phyloP scores from a whole-genome alignment of 1,284 basidiomycete genomes.

The Cutaneotrichosporon cavernicola region DNA sequence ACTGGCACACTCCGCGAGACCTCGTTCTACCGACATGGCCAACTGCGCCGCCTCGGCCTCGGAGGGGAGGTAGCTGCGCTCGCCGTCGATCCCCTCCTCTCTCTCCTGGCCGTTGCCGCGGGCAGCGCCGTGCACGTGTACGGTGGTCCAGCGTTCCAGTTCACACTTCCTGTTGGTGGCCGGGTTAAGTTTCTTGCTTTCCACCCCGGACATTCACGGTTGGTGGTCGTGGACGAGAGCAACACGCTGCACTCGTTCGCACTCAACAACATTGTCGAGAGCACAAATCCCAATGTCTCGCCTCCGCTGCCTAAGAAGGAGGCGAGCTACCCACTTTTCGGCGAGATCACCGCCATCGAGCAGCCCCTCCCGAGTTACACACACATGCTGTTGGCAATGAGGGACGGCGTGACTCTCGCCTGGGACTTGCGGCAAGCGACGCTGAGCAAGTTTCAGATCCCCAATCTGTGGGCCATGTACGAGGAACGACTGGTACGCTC shows the following conservation, averaged over 20 bases:
- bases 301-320: slow-evolving; percentile 42
- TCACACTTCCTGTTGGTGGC: slow-evolving; percentile 37
- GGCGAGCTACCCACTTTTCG: slow-evolving; percentile 35
- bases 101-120: slow-evolving; percentile 69
- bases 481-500: slow-evolving; percentile 65
- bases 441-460: slow-evolving; percentile 64
- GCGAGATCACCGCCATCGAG: slow-evolving; percentile 40
- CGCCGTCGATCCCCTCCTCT: slow-evolving; percentile 69
- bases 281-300: slow-evolving; percentile 33
- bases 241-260: slow-evolving; percentile 46
- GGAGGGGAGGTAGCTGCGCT: slow-evolving; percentile 61
- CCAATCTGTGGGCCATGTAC: slow-evolving; percentile 72
- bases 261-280: slow-evolving; percentile 40
- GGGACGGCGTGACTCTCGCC: slow-evolving; percentile 56
- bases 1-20: slow-evolving; percentile 48
- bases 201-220: slow-evolving; percentile 46
- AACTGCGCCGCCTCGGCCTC: slow-evolving; percentile 47
- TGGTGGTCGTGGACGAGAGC: slow-evolving; percentile 46
- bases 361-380: slow-evolving; percentile 45
- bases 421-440: slow-evolving; percentile 68
- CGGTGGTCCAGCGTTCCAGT: slow-evolving; percentile 47
- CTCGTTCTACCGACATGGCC: slow-evolving; percentile 51
- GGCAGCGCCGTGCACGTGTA: slow-evolving; percentile 46
- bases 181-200: slow-evolving; percentile 49
- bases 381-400: slow-evolving; percentile 49